Conservation (phyloP, 768 basidiomycete species). For the Epithele typhae region DNA sequence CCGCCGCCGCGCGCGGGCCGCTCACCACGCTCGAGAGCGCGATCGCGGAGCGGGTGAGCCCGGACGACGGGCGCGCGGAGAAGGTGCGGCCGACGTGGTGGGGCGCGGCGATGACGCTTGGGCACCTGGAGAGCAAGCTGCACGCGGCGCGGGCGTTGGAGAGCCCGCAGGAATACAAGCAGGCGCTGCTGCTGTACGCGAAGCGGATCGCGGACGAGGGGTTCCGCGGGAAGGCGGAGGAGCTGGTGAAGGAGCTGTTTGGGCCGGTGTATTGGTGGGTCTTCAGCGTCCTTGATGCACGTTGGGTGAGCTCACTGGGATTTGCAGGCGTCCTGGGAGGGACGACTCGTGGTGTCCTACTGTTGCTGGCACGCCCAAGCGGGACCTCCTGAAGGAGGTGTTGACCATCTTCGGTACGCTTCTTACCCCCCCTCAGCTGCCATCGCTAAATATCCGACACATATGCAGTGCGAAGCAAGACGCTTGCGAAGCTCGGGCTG, state of each 20-base stretch:
- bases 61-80: constrained; percentile 23
- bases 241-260: constrained; percentile 84
- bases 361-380: constrained; percentile 68
- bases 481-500: constrained; percentile 64
- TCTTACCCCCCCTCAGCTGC: neutral
- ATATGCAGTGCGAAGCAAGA: constrained; percentile 63
- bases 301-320: neutral
- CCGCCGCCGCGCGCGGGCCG: constrained; percentile 42
- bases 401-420: constrained; percentile 70
- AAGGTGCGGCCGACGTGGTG: constrained; percentile 71
- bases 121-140: constrained; percentile 83
- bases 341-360: constrained; percentile 67
- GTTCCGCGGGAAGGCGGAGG: constrained; percentile 84
- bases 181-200: constrained; percentile 70
- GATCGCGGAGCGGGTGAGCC: constrained; percentile 22
- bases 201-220: constrained; percentile 88
- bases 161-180: constrained; percentile 82
- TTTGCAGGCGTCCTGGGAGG: constrained; percentile 60
- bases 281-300: no score
- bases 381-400: constrained; percentile 82
- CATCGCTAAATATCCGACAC: neutral
- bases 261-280: constrained; percentile 89
- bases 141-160: constrained; percentile 71
- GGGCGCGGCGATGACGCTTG: constrained; percentile 76
- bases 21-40: constrained; percentile 38